These are phyloP conservation scores for Phytophthora citricola DNA, from an alignment of 352 stramenopile species.

Conservation along the genomic window DNA sequence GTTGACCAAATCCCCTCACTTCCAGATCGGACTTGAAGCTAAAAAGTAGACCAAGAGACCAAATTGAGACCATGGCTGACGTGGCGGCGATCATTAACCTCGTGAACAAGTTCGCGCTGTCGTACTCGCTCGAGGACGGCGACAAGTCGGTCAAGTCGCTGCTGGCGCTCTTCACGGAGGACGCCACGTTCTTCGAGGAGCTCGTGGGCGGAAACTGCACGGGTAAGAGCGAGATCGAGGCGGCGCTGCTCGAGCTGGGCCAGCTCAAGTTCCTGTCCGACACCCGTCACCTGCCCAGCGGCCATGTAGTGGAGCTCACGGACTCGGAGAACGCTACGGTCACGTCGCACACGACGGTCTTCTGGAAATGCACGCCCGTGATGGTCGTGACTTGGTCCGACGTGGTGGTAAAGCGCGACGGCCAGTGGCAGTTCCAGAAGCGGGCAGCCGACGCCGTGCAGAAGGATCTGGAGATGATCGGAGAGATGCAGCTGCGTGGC, in stretches of 20 bases:
- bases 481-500: slow-evolving; percentile 87
- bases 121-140: slow-evolving; percentile 82
- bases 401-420: slow-evolving; percentile 74
- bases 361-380: slow-evolving; percentile 88
- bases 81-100: slow-evolving; percentile 84
- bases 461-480: slow-evolving; percentile 91
- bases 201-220: slow-evolving; percentile 69
- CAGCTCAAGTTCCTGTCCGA: slow-evolving; percentile 84
- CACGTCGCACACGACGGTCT: slow-evolving; percentile 72
- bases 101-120: slow-evolving; percentile 82
- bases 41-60: slow-evolving; percentile 5
- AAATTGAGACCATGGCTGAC: slow-evolving; percentile 61
- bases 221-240: slow-evolving; percentile 75
- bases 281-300: slow-evolving; percentile 81
- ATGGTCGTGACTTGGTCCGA: slow-evolving; percentile 88
- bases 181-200: slow-evolving; percentile 81
- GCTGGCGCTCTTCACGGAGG: slow-evolving; percentile 72
- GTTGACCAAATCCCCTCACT: slow-evolving; percentile 24
- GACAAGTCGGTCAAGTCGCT: slow-evolving; percentile 74
- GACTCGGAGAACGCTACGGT: slow-evolving; percentile 64
- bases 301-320: slow-evolving; percentile 76
- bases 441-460: slow-evolving; percentile 78
- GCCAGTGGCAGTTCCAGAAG: slow-evolving; percentile 79
- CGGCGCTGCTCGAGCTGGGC: slow-evolving; percentile 70
- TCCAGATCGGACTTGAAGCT: slow-evolving; percentile 36